Conservation (phyloP, 2,329 filamentous ascomycete species). For the Cladobotryum protrusum region DNA sequence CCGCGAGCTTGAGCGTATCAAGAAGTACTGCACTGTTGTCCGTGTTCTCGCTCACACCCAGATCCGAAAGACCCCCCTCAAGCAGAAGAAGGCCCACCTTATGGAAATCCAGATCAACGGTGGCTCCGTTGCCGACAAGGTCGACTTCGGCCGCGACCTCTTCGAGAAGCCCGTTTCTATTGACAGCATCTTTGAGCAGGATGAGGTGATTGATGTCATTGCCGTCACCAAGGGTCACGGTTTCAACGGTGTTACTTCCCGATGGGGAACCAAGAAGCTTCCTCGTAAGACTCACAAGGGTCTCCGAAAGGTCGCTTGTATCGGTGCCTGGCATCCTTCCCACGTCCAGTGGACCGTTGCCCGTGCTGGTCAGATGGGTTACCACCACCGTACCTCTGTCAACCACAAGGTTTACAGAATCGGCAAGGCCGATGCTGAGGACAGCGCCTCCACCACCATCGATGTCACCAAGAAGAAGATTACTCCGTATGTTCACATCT, state of each 20-base stretch:
- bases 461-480: conserved; percentile 99
- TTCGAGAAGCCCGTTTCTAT: conserved; percentile 99
- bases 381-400: conserved; percentile 99
- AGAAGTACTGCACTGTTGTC: conserved; percentile 99
- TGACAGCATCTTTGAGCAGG: conserved; percentile 94
- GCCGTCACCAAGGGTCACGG: conserved; percentile 99
- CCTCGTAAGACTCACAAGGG: conserved; percentile 99
- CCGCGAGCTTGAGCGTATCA: conserved; percentile 98
- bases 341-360: conserved; percentile 99
- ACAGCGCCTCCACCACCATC: conserved; percentile 89
- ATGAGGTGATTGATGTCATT: conserved; percentile 99
- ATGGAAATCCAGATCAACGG: conserved; percentile 99
- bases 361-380: conserved; percentile 98
- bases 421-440: conserved; percentile 84
- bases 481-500: conserved; percentile 74
- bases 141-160: conserved; percentile 86
- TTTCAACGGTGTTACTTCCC: conserved; percentile 91
- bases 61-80: conserved; percentile 97
- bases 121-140: conserved; percentile 92
- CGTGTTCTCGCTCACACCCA: conserved; percentile 99
- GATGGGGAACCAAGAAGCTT: conserved; percentile 99
- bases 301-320: conserved; percentile 99
- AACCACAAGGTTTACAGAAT: conserved; percentile 99
- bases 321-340: conserved; percentile 99
- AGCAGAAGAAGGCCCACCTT: conserved; percentile 99